Base-by-base conservation (phyloP, 1,284 basidiomycete species). In the Rhizopogon hawkerae region DNA sequence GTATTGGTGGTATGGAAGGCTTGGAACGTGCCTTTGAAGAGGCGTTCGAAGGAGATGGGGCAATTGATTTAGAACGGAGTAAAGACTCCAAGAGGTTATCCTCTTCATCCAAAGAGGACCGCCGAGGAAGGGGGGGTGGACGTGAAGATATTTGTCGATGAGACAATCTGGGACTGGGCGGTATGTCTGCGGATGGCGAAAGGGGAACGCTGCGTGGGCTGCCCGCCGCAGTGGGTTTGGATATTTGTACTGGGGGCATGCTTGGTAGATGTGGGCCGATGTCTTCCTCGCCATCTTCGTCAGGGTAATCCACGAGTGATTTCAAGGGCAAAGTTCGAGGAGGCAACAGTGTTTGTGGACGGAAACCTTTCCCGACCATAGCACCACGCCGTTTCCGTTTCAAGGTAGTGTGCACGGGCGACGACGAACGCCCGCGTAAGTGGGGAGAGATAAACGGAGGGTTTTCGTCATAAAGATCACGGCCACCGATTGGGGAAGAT, bases 221-320 rank as follows among this genome's bases (percentile, higher is more conserved):
- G 52, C 52, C 56, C 23, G 57, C 58, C 31, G 46, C 21, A 13
- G 38, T 8, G 18, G 43, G 24, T 53, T 53, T 64, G 26, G 46
- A 47, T 11, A 35, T 38, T 35, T 42, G 49, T 37, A 8, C 45
- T 38, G 3, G 54, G 35, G 11, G 53, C 49, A 49, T 35, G 35
- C 45, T 56, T n/a, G 64, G 57, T 26, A 55, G 47, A 2, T 51
- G 38, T 5, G 56, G 53, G 18, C 53, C 54, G 2, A 57, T 54
- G 47, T 57, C 63, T 23, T 75, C 60, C 29, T 58, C 64, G 3
- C 59, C 64, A 3, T 73, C 74, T 1, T 83, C 83, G 36, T 87
- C 85, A 10, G 73, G 79, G 61, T 91, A 90, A 57, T 88, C 87
- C 29, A 86, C 75, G 38, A 89, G 70, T 7, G 77, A 72, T 14